Base-by-base conservation (phyloP, 306 rosid genomes). In the barrel medic (Medicago truncatula) region DNA sequence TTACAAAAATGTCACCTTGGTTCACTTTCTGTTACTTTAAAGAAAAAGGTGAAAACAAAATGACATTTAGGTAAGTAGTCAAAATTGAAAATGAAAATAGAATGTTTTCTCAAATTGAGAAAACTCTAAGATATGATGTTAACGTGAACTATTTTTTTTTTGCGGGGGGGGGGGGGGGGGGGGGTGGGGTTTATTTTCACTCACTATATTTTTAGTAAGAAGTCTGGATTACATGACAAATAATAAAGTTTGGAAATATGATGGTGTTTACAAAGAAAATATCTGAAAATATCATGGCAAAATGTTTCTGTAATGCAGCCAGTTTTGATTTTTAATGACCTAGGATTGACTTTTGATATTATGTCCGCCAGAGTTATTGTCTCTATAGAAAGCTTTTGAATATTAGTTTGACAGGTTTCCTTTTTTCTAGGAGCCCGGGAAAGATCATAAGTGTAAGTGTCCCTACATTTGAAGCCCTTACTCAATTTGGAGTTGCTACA, bases 401-500 rank as follows among this genome's bases (percentile, higher is more conserved):
- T 52, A 68, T 20, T 62, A 44, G 80, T 38, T 62, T 81, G 52
- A 70, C 56, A 47, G 59, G 31, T 47, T 71, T 53, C 11, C 59
- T 52, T 61, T 82, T 77, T 47, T 77, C 41, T 62, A 95, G 97
- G 95, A 95, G 98, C 77, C 96, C 96, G 3, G 98, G 97, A 80
- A 92, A 95, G 83, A 90, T 92, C 67, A 8, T 87, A 58, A 87
- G 89, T 78, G 89, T 94, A 78, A 92, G 86, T 54, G 78, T 92
- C 80, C 96, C 98, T 65, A 80, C 95, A 59, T 92, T 92, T 78
- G 93, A 94, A 86, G 95, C 96, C 53, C 89, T 94, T 67, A 78
- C 92, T 69, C 97, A 94, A 86, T 86, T 89, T 81, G 98, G 98
- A 77, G 85, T 89, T 67, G 98, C 96, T 43, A 86, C 91, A 50